Percentiles rank a stretch among this genome's conserved stretches.
phyloP scores from a whole-genome alignment of 2,329 filamentous ascomycete species.

The Hypoxylon sp. region DNA sequence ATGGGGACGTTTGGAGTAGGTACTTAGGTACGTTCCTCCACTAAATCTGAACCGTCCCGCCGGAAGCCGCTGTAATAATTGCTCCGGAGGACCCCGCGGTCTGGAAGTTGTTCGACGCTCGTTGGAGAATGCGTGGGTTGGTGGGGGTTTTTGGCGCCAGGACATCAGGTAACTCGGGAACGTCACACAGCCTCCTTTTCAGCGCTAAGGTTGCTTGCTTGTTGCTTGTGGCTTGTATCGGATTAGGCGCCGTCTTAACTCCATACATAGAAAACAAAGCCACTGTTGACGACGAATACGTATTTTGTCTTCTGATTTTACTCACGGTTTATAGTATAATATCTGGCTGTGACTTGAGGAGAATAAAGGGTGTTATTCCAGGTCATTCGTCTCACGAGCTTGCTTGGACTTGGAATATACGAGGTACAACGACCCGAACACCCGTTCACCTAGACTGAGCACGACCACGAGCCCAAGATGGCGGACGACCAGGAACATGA shows the following conservation, averaged over 20 bases:
- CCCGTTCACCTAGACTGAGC: neutral
- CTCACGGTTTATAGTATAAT: neutral
- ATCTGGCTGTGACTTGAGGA: neutral
- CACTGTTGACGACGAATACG: constrained; percentile 16
- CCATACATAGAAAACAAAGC: constrained; percentile 29
- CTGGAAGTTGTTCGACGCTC: neutral
- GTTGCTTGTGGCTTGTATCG: neutral
- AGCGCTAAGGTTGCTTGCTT: constrained; percentile 27
- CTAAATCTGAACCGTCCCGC: constrained; percentile 34
- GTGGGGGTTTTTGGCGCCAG: constrained; percentile 29
- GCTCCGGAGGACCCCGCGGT: constrained; percentile 33
- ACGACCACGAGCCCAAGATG: constrained; percentile 43
- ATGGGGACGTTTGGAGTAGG: neutral
- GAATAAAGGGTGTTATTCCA: neutral
- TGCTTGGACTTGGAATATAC: neutral
- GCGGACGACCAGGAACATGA: constrained; percentile 53
- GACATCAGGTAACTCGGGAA: constrained; percentile 2
- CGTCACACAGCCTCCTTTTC: constrained; percentile 36
- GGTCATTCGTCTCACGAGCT: neutral
- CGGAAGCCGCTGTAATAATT: constrained; percentile 47
- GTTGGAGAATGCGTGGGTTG: constrained; percentile 23
- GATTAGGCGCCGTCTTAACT: constrained; percentile 31
- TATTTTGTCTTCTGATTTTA: neutral
- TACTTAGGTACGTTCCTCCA: constrained; percentile 12
- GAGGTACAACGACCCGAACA: neutral